phyloP scores from a whole-genome alignment of 768 basidiomycete species.

The Lentinula raphanica region DNA sequence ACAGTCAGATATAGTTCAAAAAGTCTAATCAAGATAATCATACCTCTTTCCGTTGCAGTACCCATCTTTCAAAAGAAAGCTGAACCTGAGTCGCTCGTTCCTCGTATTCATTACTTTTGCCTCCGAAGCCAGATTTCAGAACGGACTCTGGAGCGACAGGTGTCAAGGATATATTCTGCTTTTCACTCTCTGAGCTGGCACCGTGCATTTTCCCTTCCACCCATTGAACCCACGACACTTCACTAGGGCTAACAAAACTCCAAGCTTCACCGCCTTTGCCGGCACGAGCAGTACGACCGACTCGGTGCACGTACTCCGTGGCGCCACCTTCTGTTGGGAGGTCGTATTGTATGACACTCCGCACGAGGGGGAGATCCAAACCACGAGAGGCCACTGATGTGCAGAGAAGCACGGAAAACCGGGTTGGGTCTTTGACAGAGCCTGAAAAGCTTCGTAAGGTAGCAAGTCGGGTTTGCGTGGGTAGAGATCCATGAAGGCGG shows the following conservation, averaged over 20 bases:
- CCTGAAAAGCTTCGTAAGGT: conserved; percentile 81
- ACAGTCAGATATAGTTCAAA: conserved; percentile 6
- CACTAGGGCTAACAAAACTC: conserved; percentile 85
- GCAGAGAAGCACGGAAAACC: conserved; percentile 78
- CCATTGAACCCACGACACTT: conserved; percentile 88
- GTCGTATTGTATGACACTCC: conserved; percentile 93
- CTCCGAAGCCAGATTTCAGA: conserved; percentile 66
- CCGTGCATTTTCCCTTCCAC: conserved; percentile 78
- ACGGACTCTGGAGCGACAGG: conserved; percentile 28
- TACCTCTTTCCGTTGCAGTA: conserved; percentile 67
- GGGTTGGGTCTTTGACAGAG: conserved; percentile 25
- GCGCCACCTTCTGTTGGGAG: conserved; percentile 95
- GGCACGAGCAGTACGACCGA: conserved; percentile 94
- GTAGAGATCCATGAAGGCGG: conserved; percentile 90
- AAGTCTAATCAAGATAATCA: conserved; percentile 18
- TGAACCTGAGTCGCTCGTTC: conserved; percentile 93
- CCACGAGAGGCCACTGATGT: conserved; percentile 99
- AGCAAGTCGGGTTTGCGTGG: conserved; percentile 71
- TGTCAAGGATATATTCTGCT: conserved; percentile 45
- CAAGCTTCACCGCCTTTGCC: conserved; percentile 95
- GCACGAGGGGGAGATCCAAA: conserved; percentile 90
- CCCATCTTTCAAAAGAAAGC: conserved; percentile 93
- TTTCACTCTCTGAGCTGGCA: conserved; percentile 25
- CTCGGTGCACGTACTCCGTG: conserved; percentile 94
- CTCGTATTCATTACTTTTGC: conserved; percentile 76